Base-by-base conservation (phyloP, 352 stramenopile species). In the Phytophthora rubi region DNA sequence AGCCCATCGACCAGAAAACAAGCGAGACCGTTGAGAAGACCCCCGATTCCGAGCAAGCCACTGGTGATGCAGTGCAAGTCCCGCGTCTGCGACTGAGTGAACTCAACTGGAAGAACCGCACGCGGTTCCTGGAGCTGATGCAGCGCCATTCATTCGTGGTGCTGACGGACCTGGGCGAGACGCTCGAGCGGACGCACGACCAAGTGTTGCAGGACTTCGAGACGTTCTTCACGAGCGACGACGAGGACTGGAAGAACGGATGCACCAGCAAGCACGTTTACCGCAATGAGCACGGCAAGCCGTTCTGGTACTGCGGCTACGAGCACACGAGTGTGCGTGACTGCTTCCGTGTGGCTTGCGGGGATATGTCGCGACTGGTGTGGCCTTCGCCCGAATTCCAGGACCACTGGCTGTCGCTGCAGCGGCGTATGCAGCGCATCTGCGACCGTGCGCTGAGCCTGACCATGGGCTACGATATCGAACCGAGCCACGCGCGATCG, bases 221-320 rank as follows among this genome's bases (percentile, higher is more conserved):
- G 33, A 68, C 33, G 4, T 89, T 89, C 44, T 89, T 89, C 52
- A 77, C 80, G 10, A 80, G 70, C 53, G 48, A 62, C 9, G 73
- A 85, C 37, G 62, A 71, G 4, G 70, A 70, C 13, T 75, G 59
- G 62, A 85, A 89, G 66, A 72, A 64, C 45, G 60, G 56, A 13
- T 87, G 75, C 59, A 89, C 75, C 3, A 85, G 79, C 62, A 86
- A 83, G 59, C 70, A 87, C 18, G 67, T 88, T 8, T 89, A 89
- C 59, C 75, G 73, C 42, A 89, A 89, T 32, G 81, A 89, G 56
- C 70, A 83, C 32, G 71, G 75, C 10, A 89, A 82, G 52, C 81
- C 81, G 23, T 87, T 89, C 66, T 89, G 81, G 81, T 89, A 89
- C 66, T 80, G 71, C 67, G 81, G 81, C 39, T 89, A 87, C 39